phyloP scores from a whole-genome alignment of 179 eudicot species.

The Beta corolliflora region DNA sequence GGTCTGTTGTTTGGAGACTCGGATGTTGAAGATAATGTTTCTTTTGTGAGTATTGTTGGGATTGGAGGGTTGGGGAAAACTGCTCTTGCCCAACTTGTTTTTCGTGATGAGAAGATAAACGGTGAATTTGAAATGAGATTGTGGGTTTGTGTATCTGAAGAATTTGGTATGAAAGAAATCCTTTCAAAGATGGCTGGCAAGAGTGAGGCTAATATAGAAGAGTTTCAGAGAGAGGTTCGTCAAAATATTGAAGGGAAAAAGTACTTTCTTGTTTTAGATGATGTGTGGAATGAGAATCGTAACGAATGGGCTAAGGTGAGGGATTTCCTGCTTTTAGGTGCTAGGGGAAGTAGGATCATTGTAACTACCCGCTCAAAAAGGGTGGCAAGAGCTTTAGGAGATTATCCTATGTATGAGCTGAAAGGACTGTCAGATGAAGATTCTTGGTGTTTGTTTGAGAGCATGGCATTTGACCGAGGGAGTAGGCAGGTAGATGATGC shows the following conservation, averaged over 20 bases:
- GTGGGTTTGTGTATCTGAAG: constrained; percentile 19
- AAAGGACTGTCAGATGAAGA: constrained; percentile 8
- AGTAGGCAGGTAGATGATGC: background rate
- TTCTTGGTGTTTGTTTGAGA: constrained; percentile 19
- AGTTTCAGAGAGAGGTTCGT: constrained; percentile 1
- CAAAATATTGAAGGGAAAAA: background rate
- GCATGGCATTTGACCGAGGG: constrained; percentile 1
- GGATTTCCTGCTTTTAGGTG: constrained; percentile 3
- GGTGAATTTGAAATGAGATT: background rate
- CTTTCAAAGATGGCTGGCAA: background rate
- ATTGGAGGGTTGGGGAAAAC: constrained; percentile 30
- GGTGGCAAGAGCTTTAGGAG: constrained; percentile 9
- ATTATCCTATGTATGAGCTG: background rate
- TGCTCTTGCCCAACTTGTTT: constrained; percentile 30
- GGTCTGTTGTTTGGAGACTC: background rate
- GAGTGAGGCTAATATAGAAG: background rate
- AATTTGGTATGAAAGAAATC: constrained; percentile 4
- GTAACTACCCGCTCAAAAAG: constrained; percentile 18
- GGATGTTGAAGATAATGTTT: background rate
- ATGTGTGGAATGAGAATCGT: constrained; percentile 25
- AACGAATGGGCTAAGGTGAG: constrained; percentile 18
- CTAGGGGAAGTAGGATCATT: constrained; percentile 10
- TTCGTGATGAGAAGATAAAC: constrained; percentile 11
- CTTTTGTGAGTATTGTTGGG: constrained; percentile 20
- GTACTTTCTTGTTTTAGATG: constrained; percentile 21